Evolutionary conservation across 1,284 basidiomycete genomes (phyloP).

Genomic region (Microbotryum scabiosae): DNA sequence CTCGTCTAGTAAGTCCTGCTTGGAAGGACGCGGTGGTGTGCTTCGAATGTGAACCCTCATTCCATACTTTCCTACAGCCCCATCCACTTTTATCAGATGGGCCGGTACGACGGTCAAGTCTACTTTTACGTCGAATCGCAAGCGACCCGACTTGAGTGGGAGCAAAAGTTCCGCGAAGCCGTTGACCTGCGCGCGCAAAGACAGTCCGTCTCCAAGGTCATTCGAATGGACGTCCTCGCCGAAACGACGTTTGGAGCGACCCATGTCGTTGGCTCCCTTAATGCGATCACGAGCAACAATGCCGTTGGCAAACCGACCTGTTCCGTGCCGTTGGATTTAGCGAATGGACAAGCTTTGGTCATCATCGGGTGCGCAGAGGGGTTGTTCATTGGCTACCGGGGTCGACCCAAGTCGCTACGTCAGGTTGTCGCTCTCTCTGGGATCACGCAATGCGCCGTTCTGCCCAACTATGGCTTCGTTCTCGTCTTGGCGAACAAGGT

Average conservation of each 20-base stretch:
- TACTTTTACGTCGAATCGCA: conserved; percentile 68
- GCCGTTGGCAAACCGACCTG: conserved; percentile 26
- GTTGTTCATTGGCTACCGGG: conserved; percentile 90
- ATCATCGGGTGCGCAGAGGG: conserved; percentile 92
- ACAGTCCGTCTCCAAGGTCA: conserved; percentile 81
- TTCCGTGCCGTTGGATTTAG: conserved; percentile 45
- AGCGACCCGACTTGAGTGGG: conserved; percentile 59
- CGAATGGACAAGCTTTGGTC: conserved; percentile 70
- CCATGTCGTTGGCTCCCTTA: conserved; percentile 6
- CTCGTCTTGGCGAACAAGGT: conserved; percentile 85
- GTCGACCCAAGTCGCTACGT: conserved; percentile 74
- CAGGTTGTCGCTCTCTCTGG: conserved; percentile 81
- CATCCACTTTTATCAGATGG: conserved; percentile 73
- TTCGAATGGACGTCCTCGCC: conserved; percentile 36
- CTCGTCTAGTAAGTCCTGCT: too few relatives aligned
- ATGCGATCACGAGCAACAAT: neutral
- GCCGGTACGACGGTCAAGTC: conserved; percentile 58
- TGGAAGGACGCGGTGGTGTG: neutral
- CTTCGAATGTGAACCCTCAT: conserved; percentile 41
- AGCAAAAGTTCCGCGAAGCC: conserved; percentile 77
- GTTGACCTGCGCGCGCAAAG: conserved; percentile 73
- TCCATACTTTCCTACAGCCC: conserved; percentile 62
- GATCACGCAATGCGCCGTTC: conserved; percentile 87
- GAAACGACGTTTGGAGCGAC: conserved; percentile 38
- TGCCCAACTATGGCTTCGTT: conserved; percentile 92